Conservation (phyloP, 1,139 yeast species). For the Hemisphaericaspora xylofermentans region DNA sequence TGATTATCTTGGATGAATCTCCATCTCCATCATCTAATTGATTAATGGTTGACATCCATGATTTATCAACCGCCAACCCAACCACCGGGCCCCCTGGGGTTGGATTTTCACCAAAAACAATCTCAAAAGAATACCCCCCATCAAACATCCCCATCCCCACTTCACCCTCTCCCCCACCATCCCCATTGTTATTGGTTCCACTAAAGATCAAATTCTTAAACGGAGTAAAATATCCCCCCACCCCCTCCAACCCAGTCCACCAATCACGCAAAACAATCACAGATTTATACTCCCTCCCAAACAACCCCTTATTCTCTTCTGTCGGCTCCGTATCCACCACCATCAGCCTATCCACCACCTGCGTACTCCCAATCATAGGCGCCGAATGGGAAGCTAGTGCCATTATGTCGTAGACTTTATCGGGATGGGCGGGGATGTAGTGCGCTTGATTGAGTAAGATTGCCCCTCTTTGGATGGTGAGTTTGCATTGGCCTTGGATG, state of each 20-base stretch:
- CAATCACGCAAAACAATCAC: slow-evolving; percentile 41
- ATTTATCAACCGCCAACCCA: slow-evolving; percentile 21
- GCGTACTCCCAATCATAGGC: slow-evolving; percentile 54
- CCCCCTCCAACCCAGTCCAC: slow-evolving; percentile 45
- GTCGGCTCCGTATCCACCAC: slow-evolving; percentile 15
- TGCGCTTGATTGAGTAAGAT: slow-evolving; percentile 53
- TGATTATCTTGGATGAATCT: slow-evolving; percentile 19
- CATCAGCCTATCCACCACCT: slow-evolving; percentile 15
- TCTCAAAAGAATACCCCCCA: slow-evolving; percentile 34
- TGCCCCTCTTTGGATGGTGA: slow-evolving; percentile 61
- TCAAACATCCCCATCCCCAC: slow-evolving; percentile 10
- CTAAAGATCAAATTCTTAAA: slow-evolving; percentile 41
- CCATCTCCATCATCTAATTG: background rate
- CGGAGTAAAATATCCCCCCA: slow-evolving; percentile 50
- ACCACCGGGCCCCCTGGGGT: slow-evolving; percentile 4
- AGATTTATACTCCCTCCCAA: slow-evolving; percentile 38
- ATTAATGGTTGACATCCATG: slow-evolving; percentile 21
- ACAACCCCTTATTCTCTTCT: slow-evolving; percentile 32
- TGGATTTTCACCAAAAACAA: slow-evolving; percentile 31
- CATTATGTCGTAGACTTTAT: slow-evolving; percentile 29
- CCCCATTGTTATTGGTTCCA: slow-evolving; percentile 18
- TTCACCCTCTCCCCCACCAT: slow-evolving; percentile 5
- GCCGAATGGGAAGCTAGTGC: slow-evolving; percentile 57
- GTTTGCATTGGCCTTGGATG: slow-evolving; percentile 56
- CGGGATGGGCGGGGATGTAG: slow-evolving; percentile 34